A percentile compares a stretch with the other conserved stretches of the same genome.
These are phyloP conservation scores for Chloris gayana DNA, from an alignment of 176 grass and related monocot species.

Conservation along the genomic window DNA sequence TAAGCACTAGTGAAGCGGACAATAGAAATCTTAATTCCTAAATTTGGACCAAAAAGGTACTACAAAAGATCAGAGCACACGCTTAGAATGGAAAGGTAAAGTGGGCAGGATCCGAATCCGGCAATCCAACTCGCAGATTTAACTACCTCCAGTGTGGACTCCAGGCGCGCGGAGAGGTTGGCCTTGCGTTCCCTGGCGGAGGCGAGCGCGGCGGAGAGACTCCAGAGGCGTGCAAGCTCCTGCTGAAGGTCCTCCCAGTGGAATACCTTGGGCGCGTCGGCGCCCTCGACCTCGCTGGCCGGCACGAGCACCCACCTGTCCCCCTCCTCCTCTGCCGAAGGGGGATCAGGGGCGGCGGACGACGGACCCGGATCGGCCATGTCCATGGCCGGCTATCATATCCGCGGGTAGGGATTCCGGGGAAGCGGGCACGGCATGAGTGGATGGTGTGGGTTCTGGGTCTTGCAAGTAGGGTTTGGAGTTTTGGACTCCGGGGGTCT, in stretches of 20 bases:
- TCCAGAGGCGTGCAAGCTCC: conserved; percentile 84
- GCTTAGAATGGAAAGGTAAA: background rate
- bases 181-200: conserved; percentile 62
- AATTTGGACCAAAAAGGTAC: no score
- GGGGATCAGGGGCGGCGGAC: conserved; percentile 25
- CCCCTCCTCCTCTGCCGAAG: conserved; percentile 11
- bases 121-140: no score
- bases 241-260: conserved; percentile 94
- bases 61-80: background rate
- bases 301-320: conserved; percentile 47
- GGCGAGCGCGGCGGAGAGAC: conserved; percentile 62
- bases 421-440: background rate
- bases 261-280: conserved; percentile 60
- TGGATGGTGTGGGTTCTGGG: background rate
- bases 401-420: background rate
- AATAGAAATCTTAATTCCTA: background rate
- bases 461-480: background rate
- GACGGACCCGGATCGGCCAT: conserved; percentile 48
- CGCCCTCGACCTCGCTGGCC: conserved; percentile 43
- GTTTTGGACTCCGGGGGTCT: no score
- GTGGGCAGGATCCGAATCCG: background rate
- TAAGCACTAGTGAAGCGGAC: background rate
- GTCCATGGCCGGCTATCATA: conserved; percentile 45
- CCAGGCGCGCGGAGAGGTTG: conserved; percentile 50
- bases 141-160: conserved; percentile 67